Evolutionary conservation across 169 alveolate genomes (phyloP).

Genomic region (Eimeria maxima): DNA sequence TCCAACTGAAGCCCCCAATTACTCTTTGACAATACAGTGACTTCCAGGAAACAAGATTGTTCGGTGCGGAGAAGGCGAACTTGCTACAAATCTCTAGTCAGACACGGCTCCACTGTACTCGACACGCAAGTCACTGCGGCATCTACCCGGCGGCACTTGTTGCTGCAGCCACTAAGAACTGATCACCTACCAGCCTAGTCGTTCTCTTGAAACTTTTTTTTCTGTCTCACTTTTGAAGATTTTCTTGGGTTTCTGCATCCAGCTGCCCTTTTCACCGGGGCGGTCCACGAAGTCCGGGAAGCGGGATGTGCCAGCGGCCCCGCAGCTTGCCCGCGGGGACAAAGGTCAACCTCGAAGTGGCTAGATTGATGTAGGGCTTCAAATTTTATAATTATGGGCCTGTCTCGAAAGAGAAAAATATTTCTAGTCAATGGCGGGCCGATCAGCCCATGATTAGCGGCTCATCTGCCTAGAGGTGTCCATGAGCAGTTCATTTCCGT

Average conservation of each 20-base stretch:
- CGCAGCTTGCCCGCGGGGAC: conserved; percentile 43
- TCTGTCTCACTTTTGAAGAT: background rate
- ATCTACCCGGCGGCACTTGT: conserved; percentile 1
- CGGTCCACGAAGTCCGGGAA: conserved; percentile 29
- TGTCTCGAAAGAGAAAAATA: background rate
- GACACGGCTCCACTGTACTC: conserved; percentile 39
- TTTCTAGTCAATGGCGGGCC: background rate
- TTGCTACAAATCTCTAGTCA: background rate
- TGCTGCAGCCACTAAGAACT: background rate
- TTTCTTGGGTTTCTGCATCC: background rate
- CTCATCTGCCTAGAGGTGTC: conserved; percentile 42
- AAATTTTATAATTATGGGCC: background rate
- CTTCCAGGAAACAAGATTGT: background rate
- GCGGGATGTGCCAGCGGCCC: conserved; percentile 60
- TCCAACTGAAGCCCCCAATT: background rate
- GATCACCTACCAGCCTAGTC: background rate
- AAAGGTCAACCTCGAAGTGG: conserved; percentile 23
- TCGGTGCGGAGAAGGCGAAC: background rate
- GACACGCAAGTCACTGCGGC: background rate
- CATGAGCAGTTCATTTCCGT: conserved; percentile 10
- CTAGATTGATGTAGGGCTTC: background rate
- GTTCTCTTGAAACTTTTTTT: background rate
- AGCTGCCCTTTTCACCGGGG: conserved; percentile 9
- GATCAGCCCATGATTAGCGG: background rate
- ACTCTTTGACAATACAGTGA: background rate